phyloP scores from a whole-genome alignment of 2,329 filamentous ascomycete genomes.

The Eutypella sp. region DNA sequence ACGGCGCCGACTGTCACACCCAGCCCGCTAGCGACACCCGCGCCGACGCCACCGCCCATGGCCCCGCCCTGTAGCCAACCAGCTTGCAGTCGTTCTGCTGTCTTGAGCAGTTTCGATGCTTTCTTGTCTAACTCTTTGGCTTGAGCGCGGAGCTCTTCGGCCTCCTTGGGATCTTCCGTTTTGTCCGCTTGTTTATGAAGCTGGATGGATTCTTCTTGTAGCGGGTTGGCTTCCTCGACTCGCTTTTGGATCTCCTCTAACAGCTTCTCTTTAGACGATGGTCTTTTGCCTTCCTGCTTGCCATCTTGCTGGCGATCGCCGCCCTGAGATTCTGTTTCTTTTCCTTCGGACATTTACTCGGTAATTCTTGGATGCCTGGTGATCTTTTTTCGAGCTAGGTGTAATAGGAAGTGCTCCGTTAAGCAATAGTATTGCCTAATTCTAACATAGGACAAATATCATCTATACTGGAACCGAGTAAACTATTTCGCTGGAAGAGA shows the following conservation, averaged over 20 bases:
- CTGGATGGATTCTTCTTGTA: slow-evolving; percentile 21
- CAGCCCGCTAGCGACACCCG: slow-evolving; percentile 26
- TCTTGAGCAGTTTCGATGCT: slow-evolving; percentile 26
- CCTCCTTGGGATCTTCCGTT: slow-evolving; percentile 18
- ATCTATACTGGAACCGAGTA: neutral
- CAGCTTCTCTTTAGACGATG: slow-evolving; percentile 25
- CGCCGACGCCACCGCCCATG: slow-evolving; percentile 27
- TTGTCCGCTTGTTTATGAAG: slow-evolving; percentile 24
- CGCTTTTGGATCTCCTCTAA: slow-evolving; percentile 24
- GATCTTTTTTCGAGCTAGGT: neutral
- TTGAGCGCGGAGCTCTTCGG: slow-evolving; percentile 22
- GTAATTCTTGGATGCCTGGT: neutral
- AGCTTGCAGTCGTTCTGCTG: slow-evolving; percentile 24
- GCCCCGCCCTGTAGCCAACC: slow-evolving; percentile 29
- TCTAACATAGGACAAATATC: neutral
- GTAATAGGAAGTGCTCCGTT: too few relatives aligned
- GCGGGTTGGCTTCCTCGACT: slow-evolving; percentile 25
- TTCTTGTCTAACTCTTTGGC: slow-evolving; percentile 25
- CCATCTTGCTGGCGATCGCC: slow-evolving; percentile 2
- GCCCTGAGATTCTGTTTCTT: too few relatives aligned
- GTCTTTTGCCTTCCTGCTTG: slow-evolving; percentile 9
- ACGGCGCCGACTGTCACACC: slow-evolving; percentile 25
- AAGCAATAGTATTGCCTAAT: too few relatives aligned
- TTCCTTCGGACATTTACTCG: slow-evolving; percentile 9
- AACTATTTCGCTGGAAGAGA: too few relatives aligned